A percentile compares a stretch with the other conserved stretches of the same genome.
These are phyloP conservation scores for Celoporthe dispersa DNA, from an alignment of 2,329 filamentous ascomycete genomes.

Conservation along the genomic window DNA sequence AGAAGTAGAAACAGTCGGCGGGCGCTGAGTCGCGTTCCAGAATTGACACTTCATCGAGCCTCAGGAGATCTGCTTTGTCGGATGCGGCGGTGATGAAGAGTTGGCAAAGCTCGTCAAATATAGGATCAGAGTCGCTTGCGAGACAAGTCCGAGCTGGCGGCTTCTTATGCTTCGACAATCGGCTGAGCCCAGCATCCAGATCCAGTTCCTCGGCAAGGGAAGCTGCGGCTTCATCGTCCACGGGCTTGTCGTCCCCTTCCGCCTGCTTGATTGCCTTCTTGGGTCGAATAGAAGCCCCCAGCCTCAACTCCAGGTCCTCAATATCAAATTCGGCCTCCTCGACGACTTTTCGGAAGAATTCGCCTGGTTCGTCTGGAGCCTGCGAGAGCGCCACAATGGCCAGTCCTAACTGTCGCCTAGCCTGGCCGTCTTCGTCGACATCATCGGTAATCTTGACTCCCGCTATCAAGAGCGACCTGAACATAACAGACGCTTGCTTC, in stretches of 20 bases:
- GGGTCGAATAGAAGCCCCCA: slow-evolving; percentile 71
- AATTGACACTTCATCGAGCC: slow-evolving; percentile 59
- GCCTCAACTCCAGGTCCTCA: slow-evolving; percentile 73
- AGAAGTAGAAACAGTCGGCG: slow-evolving; percentile 69
- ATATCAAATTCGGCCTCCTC: slow-evolving; percentile 72
- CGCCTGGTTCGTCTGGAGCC: slow-evolving; percentile 59
- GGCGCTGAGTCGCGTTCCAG: slow-evolving; percentile 59
- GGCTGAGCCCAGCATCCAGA: slow-evolving; percentile 45
- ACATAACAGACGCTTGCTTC: slow-evolving; percentile 65
- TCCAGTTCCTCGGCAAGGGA: slow-evolving; percentile 41
- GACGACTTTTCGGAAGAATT: slow-evolving; percentile 69
- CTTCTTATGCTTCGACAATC: slow-evolving; percentile 39
- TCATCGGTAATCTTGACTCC: slow-evolving; percentile 62
- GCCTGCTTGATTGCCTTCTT: slow-evolving; percentile 43
- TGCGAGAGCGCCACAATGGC: slow-evolving; percentile 70
- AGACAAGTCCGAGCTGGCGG: slow-evolving; percentile 53
- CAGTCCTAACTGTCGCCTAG: slow-evolving; percentile 67
- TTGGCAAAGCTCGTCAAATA: slow-evolving; percentile 63
- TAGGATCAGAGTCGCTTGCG: slow-evolving; percentile 50
- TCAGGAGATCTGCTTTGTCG: slow-evolving; percentile 47
- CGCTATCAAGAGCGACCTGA: slow-evolving; percentile 67
- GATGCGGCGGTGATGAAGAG: slow-evolving; percentile 61
- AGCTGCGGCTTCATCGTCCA: slow-evolving; percentile 43
- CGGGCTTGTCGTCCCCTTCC: slow-evolving; percentile 54
- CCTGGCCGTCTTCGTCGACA: slow-evolving; percentile 57